A percentile compares a stretch with the other conserved stretches of the same genome.
phyloP scores from a whole-genome alignment of 495 filamentous ascomycete species.

The Podospora conica region DNA sequence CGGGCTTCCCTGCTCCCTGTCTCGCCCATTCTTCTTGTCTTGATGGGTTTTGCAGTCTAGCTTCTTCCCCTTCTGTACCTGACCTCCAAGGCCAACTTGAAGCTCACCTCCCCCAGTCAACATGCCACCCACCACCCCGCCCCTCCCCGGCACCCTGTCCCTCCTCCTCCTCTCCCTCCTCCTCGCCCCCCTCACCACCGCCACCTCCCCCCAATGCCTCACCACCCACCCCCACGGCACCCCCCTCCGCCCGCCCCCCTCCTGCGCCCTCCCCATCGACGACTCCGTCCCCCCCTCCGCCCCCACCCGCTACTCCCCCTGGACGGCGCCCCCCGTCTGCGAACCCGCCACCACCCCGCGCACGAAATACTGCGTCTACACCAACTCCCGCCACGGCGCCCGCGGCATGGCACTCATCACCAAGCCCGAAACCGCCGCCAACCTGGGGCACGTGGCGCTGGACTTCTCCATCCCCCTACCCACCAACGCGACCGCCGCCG shows the following conservation, averaged over 20 bases:
- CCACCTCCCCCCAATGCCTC: background rate
- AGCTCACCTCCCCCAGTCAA: too few species aligned
- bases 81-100: background rate
- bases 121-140: background rate
- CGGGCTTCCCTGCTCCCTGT: background rate
- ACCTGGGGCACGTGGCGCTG: conserved; percentile 17
- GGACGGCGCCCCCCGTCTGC: conserved; percentile 34
- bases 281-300: background rate
- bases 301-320: conserved; percentile 20
- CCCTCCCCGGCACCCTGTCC: background rate
- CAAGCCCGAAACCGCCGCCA: conserved; percentile 29
- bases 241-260: background rate
- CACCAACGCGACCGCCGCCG: background rate
- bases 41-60: background rate
- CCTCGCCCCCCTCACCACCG: background rate
- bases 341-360: conserved; percentile 8
- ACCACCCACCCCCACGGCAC: rapidly evolving
- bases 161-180: background rate
- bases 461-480: conserved; percentile 15
- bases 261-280: conserved; percentile 3
- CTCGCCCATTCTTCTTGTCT: background rate
- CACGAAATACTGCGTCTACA: conserved; percentile 33
- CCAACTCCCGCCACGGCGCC: conserved; percentile 32
- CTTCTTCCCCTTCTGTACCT: background rate
- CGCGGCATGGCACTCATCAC: conserved; percentile 33